These are phyloP conservation scores for Cyclospora cayetanensis DNA, from an alignment of 169 alveolate genomes.

Conservation along the genomic window DNA sequence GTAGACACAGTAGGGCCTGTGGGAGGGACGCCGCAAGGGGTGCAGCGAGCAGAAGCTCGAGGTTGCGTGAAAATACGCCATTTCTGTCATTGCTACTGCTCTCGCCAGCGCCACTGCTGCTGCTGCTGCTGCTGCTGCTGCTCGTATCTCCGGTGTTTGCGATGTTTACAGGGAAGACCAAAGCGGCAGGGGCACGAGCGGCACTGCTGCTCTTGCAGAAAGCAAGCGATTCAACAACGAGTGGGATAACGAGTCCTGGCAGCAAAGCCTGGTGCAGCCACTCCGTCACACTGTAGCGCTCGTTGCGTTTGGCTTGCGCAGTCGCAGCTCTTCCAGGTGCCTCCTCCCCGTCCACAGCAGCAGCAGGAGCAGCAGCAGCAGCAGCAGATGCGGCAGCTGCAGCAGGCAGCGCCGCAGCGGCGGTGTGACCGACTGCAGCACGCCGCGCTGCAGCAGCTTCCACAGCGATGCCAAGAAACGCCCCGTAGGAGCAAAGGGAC, in stretches of 20 bases:
- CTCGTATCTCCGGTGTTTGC: not conserved
- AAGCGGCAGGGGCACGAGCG: not conserved
- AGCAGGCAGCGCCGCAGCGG: slow-evolving; percentile 1
- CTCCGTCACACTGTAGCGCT: not conserved
- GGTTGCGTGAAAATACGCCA: not conserved
- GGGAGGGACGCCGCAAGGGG: not conserved
- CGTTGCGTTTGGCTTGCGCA: not conserved
- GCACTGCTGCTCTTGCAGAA: not conserved
- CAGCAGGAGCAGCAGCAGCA: not conserved
- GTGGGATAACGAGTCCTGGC: not conserved
- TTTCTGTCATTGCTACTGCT: not conserved
- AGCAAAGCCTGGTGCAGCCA: not conserved
- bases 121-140: not conserved
- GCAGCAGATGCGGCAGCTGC: not conserved
- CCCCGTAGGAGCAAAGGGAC: not conserved
- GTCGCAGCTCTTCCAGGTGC: too few relatives aligned
- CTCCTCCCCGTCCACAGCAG: not conserved
- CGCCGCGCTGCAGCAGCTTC: slow-evolving; percentile 27
- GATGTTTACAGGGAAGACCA: not conserved
- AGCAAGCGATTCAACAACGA: not conserved
- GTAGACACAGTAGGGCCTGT: not conserved
- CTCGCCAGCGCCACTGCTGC: not conserved
- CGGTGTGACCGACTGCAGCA: not conserved
- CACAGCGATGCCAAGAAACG: not conserved
- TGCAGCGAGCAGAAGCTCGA: slow-evolving; percentile 3